Conservation (phyloP, 2,329 filamentous ascomycete species). For the Fusarium brachygibbosum region DNA sequence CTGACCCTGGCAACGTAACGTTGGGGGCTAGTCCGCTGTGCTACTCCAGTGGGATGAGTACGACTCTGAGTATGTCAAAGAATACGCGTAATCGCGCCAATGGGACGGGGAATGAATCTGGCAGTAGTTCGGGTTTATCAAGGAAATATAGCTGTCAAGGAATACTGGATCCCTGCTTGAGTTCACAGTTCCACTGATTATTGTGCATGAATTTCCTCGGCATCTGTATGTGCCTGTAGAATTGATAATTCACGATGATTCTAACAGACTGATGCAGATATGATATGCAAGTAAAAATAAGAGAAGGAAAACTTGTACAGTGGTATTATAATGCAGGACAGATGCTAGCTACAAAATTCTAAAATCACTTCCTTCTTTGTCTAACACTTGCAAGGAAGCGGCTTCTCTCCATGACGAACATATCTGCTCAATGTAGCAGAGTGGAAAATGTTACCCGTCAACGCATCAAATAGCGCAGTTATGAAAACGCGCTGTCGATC, state of each 20-base stretch:
- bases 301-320: too few relatives aligned
- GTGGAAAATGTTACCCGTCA: constrained; percentile 20
- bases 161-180: not conserved
- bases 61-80: too few relatives aligned
- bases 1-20: not conserved
- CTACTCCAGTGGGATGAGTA: too few relatives aligned
- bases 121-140: not conserved
- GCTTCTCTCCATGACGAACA: constrained; percentile 3
- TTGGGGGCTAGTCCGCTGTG: not conserved
- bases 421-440: constrained; percentile 33
- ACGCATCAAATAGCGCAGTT: constrained; percentile 11
- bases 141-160: not conserved
- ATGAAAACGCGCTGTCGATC: constrained; percentile 11
- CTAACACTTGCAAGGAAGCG: constrained; percentile 6
- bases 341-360: not conserved
- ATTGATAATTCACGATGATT: too few relatives aligned
- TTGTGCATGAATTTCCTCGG: not conserved
- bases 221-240: not conserved
- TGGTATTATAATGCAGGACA: not conserved
- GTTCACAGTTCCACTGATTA: not conserved
- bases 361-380: not conserved
- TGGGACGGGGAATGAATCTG: not conserved
- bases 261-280: too few relatives aligned
- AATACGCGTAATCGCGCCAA: not conserved
- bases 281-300: too few relatives aligned